Evolutionary conservation across 257 asterid genomes (phyloP), one percentile per base, ranked within the genome.

Genomic region (Nicotiana sylvestris): DNA sequence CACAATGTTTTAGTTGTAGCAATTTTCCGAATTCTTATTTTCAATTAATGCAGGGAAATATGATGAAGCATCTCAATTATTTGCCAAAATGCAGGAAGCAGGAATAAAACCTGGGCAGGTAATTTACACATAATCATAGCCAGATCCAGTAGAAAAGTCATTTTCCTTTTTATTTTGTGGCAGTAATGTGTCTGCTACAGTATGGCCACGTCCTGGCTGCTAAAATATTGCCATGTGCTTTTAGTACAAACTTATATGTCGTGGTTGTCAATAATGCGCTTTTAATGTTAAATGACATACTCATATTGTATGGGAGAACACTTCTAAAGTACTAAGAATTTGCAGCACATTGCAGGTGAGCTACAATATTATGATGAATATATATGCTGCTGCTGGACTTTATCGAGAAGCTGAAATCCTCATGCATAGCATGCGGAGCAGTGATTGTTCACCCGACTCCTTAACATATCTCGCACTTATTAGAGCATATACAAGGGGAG

Each of bases 41-140:
- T 83, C 3, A 29, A 78, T 65, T 5, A 82, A 82, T 89, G 89
- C 84, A 95, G 99, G 98, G 84, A 93, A 91, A 87, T 85, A 87
- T 80, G 81, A 82, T 39, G 97, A 92, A 89, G 98, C 99, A 77
- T 89, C 95, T 37, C 89, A 86, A 79, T 87, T 96, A 64, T 94
- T 94, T 86, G 85, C 81, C 61, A 90, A 89, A 88, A 94, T 96
- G 99, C 95, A 85, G 89, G 92, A 89, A 87, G 95, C 91, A 90
- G 97, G 98, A 86, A 93, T 96, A 85, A 88, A 85, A 85, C 96
- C 94, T 17, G 98, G 98, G 43, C 86, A 85, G 96, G 99, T 95
- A 88, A 21, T 35, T 35, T 17, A 92, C 81, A 16, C 56, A 55
- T 66, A 25, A 67, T 6, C 6, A 56, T 11, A 35, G 33, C 5